These are phyloP conservation scores for Coniferiporia weirii DNA, from an alignment of 1,284 basidiomycete genomes.

Conservation along the genomic window DNA sequence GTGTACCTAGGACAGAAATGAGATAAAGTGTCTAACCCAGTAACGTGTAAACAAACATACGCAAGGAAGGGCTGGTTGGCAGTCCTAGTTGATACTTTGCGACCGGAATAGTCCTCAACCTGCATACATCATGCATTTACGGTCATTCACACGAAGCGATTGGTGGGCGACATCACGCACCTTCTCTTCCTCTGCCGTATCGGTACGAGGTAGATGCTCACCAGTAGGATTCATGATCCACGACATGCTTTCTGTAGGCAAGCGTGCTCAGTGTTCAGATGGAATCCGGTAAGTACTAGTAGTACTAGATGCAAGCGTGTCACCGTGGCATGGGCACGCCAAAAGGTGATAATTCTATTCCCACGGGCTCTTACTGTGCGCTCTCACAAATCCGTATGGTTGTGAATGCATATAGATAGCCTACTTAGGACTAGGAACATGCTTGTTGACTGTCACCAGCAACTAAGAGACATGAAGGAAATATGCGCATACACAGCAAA, in stretches of 20 bases:
- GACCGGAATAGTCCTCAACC: conserved; percentile 36
- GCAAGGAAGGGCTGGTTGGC: conserved; percentile 79
- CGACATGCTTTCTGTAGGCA: conserved; percentile 33
- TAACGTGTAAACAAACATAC: conserved; percentile 41
- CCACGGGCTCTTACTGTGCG: too few species aligned
- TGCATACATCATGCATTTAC: background rate
- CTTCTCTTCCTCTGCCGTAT: conserved; percentile 23
- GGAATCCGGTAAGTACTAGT: background rate
- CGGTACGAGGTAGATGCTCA: conserved; percentile 32
- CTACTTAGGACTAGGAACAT: too few species aligned
- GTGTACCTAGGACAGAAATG: conserved; percentile 47
- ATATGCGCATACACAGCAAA: too few species aligned
- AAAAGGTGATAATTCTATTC: too few species aligned
- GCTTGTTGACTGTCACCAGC: too few species aligned
- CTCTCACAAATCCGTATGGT: too few species aligned
- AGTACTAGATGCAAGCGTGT: background rate
- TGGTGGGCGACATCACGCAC: background rate
- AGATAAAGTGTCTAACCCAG: conserved; percentile 13
- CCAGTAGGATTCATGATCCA: conserved; percentile 49
- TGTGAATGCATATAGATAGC: too few species aligned
- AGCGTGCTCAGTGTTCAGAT: too few species aligned
- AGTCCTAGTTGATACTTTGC: conserved; percentile 68
- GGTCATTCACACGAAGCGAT: background rate
- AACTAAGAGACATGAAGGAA: too few species aligned
- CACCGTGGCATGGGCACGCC: too few species aligned